Percentiles rank a stretch among this genome's conserved stretches.
phyloP scores from a whole-genome alignment of 139 green algal species.

The Ettlia oleoabundans region DNA sequence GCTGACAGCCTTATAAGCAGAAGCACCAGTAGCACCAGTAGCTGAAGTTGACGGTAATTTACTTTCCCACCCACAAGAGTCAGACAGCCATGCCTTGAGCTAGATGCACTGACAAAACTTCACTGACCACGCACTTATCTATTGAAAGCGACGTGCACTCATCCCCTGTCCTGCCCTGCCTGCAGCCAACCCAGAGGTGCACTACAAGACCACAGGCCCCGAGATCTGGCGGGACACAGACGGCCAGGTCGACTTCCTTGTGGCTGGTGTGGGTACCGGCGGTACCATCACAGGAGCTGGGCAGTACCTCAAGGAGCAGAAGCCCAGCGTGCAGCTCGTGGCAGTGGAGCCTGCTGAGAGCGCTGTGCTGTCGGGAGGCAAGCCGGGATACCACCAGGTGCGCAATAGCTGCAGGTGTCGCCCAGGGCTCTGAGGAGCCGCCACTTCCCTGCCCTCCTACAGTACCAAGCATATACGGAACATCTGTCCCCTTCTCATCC shows the following conservation, averaged over 20 bases:
- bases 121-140: too few species aligned
- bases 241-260: constrained; percentile 78
- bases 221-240: constrained; percentile 93
- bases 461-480: too few species aligned
- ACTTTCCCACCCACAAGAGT: too few species aligned
- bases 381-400: constrained; percentile 96
- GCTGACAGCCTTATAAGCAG: too few species aligned
- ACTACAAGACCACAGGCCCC: constrained; percentile 93
- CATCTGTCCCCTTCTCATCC: too few species aligned
- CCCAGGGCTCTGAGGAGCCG: too few species aligned
- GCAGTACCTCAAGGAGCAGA: constrained; percentile 93
- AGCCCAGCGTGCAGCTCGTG: constrained; percentile 88
- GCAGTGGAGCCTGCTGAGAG: constrained; percentile 96
- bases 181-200: constrained; percentile 84
- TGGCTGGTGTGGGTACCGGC: constrained; percentile 94
- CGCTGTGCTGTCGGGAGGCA: constrained; percentile 89
- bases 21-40: too few species aligned
- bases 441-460: too few species aligned
- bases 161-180: neutral
- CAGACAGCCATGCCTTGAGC: too few species aligned
- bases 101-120: too few species aligned
- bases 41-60: too few species aligned
- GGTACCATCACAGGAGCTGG: constrained; percentile 95
- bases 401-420: neutral
- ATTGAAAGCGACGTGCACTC: neutral